Evolutionary conservation across 139 green algal genomes (phyloP), one percentile per base, ranked within the genome.

Genomic region (Asterochloris sp.): DNA sequence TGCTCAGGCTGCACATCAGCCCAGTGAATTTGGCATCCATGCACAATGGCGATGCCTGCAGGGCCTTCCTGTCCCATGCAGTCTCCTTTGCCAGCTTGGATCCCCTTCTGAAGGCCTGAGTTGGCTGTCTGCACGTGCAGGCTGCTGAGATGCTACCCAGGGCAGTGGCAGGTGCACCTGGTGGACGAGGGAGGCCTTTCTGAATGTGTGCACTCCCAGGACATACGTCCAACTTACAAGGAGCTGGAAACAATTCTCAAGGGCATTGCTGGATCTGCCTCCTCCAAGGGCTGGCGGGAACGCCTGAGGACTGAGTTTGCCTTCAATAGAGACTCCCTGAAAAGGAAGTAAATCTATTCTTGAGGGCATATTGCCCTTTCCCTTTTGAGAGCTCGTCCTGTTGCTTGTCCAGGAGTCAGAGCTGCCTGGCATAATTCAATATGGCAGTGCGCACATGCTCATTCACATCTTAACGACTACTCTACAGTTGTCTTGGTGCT

Each of bases 161-260:
- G 77, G 12, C 74, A 82, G 4, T 95, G 91, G 91, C 89, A 93
- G 77, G 79, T 93, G 28, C 81, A 88, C 75, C 38, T 91, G 73
- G 74, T 84, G 27, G 62, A 80, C 0, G 75, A 74, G 13, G 69
- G 27, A 17, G 78, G 81, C 10, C 12, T 62, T 16, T 21, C 61
- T 69, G 21, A 63, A 12, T 73, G 60, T 23, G 24, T 78, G 0
- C 29, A 74, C 38, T 23, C 60, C 61, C 64, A 78, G 71, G 86
- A 85, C 2, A 66, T 74, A 27, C 67, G 74, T 67, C 92, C 92
- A 1, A 84, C 69, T 24, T 96, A 96, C 81, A 74, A 82, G 60
- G 83, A 94, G 84, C 77, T 96, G 60, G 89, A 95, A 83, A 74
- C 76, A n/a, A n/a, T 90, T 13, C 80, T 95, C 47, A 73, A 78